Evolutionary conservation across 2,329 filamentous ascomycete species (phyloP).

Genomic region (Neofusicoccum sp.): DNA sequence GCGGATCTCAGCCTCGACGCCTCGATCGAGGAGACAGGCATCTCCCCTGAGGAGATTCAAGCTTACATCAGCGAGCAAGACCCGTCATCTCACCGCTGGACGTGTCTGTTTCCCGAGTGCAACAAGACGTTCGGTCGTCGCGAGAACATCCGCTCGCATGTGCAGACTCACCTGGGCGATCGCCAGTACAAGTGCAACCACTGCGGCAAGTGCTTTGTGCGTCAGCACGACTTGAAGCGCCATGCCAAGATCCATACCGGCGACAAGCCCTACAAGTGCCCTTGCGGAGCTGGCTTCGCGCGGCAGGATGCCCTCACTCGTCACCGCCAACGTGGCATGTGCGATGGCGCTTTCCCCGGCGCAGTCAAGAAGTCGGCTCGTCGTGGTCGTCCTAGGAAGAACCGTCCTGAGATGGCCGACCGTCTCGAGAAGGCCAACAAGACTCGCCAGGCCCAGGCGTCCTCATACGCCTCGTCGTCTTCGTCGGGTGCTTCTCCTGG

Average conservation of each 20-base stretch:
- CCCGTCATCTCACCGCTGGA: slow-evolving; percentile 44
- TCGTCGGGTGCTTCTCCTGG: slow-evolving; percentile 23
- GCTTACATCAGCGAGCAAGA: slow-evolving; percentile 49
- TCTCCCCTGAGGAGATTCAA: slow-evolving; percentile 73
- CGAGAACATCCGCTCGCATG: slow-evolving; percentile 97
- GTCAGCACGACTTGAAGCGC: slow-evolving; percentile 94
- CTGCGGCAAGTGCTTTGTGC: slow-evolving; percentile 93
- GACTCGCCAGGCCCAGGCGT: slow-evolving; percentile 43
- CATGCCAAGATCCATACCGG: slow-evolving; percentile 97
- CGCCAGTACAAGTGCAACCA: slow-evolving; percentile 91
- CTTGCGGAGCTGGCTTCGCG: slow-evolving; percentile 91
- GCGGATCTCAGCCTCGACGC: slow-evolving; percentile 57
- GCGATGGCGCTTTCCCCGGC: slow-evolving; percentile 89
- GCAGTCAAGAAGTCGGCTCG: slow-evolving; percentile 65
- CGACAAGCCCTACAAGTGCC: slow-evolving; percentile 91
- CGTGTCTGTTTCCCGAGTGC: slow-evolving; percentile 64
- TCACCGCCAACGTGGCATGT: slow-evolving; percentile 94
- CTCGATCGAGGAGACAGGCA: slow-evolving; percentile 73
- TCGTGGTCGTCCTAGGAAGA: slow-evolving; percentile 64
- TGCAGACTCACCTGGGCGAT: slow-evolving; percentile 96
- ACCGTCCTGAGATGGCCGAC: slow-evolving; percentile 58
- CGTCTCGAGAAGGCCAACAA: slow-evolving; percentile 56
- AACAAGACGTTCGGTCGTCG: slow-evolving; percentile 92
- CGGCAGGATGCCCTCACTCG: slow-evolving; percentile 92
- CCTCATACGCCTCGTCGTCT: slow-evolving; percentile 34